phyloP scores from a whole-genome alignment of 2,329 filamentous ascomycete species.

The Botrytis sinoallii region DNA sequence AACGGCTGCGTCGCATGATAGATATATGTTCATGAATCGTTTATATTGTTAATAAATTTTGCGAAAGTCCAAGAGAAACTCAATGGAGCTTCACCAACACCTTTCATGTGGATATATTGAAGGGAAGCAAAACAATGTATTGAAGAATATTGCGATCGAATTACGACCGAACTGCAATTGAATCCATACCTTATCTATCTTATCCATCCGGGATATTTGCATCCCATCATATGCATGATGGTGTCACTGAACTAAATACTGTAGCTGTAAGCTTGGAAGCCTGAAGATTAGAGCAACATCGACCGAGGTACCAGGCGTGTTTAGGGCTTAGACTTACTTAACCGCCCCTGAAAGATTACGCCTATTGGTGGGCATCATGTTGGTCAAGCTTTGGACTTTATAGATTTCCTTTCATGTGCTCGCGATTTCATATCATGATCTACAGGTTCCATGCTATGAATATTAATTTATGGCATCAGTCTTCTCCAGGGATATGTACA shows the following conservation, averaged over 20 bases:
- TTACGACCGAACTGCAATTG: background rate
- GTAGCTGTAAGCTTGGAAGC: background rate
- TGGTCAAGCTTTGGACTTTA: background rate
- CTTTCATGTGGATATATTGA: background rate
- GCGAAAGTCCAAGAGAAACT: background rate
- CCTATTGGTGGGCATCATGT: background rate
- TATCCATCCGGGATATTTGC: background rate
- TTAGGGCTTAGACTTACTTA: background rate
- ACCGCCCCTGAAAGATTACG: background rate
- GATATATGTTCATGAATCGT: background rate
- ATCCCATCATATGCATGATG: background rate
- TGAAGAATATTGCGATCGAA: background rate
- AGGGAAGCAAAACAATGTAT: background rate
- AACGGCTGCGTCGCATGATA: slow-evolving; percentile 1
- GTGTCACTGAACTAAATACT: background rate
- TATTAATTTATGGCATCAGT: background rate
- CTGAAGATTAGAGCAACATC: background rate
- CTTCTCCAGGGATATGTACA: background rate
- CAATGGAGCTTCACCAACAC: background rate
- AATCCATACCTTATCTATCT: background rate
- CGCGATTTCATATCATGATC: background rate
- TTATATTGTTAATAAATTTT: background rate
- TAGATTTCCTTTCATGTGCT: background rate
- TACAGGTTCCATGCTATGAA: background rate
- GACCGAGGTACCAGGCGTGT: background rate